Evolutionary conservation across 371 early-diverging fungal species (phyloP).

Genomic region (Basidiobolus meristosporus): DNA sequence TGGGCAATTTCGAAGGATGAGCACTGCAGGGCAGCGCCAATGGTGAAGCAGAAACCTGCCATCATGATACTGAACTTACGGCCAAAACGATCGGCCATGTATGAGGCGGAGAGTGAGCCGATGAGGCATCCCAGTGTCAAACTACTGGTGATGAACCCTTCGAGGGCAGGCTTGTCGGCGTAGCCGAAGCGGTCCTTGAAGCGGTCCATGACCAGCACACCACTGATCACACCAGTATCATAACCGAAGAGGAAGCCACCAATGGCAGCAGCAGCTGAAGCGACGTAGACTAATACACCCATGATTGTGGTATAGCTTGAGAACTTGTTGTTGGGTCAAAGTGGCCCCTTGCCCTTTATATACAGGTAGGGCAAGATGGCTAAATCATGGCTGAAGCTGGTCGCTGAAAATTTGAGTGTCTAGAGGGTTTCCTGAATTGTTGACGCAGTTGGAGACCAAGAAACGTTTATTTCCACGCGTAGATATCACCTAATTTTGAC

Average conservation of each 20-base stretch:
- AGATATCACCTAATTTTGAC: no score
- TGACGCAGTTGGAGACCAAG: no score
- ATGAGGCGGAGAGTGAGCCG: not conserved
- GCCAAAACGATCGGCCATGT: constrained; percentile 2
- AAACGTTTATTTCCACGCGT: no score
- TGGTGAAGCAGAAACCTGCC: constrained; percentile 2
- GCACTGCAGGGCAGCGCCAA: constrained; percentile 4
- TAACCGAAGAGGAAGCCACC: constrained; percentile 4
- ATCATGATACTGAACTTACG: constrained; percentile 3
- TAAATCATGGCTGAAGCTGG: no score
- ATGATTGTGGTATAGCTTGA: no score
- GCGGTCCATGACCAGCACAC: constrained; percentile 1
- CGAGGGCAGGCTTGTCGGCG: not conserved
- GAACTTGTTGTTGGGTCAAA: no score
- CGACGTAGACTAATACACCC: no score
- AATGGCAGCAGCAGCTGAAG: not conserved
- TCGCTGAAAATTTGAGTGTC: no score
- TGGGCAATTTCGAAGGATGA: not conserved
- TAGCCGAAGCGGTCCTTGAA: not conserved
- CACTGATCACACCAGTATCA: constrained; percentile 4
- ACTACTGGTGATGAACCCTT: constrained; percentile 1
- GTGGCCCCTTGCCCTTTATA: no score
- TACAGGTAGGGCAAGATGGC: no score
- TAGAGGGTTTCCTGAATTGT: no score
- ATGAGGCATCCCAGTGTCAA: constrained; percentile 1